Evolutionary conservation across 257 asterid species (phyloP), one percentile per base, ranked within the genome.

Genomic region (Forsythia suspensa): DNA sequence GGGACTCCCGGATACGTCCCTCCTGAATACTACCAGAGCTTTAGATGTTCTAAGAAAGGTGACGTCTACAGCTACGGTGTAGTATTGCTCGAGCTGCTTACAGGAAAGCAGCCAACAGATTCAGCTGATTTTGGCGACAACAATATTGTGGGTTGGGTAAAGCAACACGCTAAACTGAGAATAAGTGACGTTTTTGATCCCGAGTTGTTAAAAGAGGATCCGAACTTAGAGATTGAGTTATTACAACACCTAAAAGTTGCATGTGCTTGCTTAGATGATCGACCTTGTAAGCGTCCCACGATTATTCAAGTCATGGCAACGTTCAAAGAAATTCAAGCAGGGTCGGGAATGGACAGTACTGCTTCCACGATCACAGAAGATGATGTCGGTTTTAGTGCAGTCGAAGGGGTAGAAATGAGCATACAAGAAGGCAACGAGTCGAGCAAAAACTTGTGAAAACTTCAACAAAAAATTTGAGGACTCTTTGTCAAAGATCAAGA

Each of bases 1-100:
- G 99, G 99, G 12, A 95, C 99, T 13, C 99, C 99, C 0, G 99
- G 99, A 4, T 95, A 95, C 10, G 99, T 95, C 38, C 99, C 99
- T 8, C 99, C 99, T 0, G 99, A 95, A 67, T 95, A 95, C 80
- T 95, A 95, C 85, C 98, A 93, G 79, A 93, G 97, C 83, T 95
- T 91, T 76, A 81, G 97, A 72, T 93, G 98, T 77, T 88, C 98
- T 0, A 87, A 98, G 0, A 93, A 86, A 70, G 99, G 99, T 6
- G 99, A 95, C 51, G 98, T 95, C 44, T 95, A 95, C 72, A 95
- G 98, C 87, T 95, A 89, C 1, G 99, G 99, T 0, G 99, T 95
- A 0, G 98, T 95, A 7, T 75, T 95, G 80, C 91, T 95, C 2
- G 99, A 95, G 95, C 91, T 95, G 39, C 91, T 95, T 71, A 91